These are phyloP conservation scores for Apophysomyces elegans DNA, from an alignment of 371 early-diverging fungal species.

Conservation along the genomic window DNA sequence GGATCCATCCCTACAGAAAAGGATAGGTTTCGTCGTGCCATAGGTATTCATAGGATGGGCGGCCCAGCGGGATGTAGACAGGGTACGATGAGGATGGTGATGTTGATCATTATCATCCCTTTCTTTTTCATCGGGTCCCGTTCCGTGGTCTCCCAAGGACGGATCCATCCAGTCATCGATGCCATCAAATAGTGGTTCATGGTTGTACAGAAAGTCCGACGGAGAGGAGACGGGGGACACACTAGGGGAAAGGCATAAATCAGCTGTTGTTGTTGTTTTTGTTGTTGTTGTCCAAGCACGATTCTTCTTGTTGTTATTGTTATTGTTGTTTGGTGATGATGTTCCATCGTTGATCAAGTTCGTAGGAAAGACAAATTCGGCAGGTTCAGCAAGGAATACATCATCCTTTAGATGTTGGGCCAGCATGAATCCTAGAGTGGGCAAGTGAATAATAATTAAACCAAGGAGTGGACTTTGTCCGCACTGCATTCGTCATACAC, in stretches of 20 bases:
- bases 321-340: too few species aligned
- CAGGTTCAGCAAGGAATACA: conserved; percentile 22
- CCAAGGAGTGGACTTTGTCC: too few species aligned
- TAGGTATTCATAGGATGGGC: neutral
- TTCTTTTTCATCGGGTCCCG: neutral
- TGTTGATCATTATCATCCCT: too few species aligned
- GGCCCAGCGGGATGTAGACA: neutral
- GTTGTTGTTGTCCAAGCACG: conserved; percentile 14
- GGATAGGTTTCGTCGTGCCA: too few species aligned
- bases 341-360: too few species aligned
- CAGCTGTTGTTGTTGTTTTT: conserved; percentile 17
- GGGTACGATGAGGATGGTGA: neutral
- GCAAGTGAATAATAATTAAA: neutral
- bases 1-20: neutral
- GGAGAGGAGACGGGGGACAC: conserved; percentile 38
- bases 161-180: conserved; percentile 23
- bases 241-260: conserved; percentile 35
- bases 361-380: conserved; percentile 5
- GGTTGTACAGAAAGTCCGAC: conserved; percentile 44
- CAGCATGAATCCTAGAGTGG: conserved; percentile 17
- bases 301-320: too few species aligned
- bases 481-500: conserved; percentile 24
- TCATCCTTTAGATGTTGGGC: conserved; percentile 26
- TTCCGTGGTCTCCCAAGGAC: neutral
- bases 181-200: conserved; percentile 45